A percentile compares a stretch with the other conserved stretches of the same genome.
Evolutionary conservation across 2,329 filamentous ascomycete genomes (phyloP).

Genomic region (Trichophyton rubrum): DNA sequence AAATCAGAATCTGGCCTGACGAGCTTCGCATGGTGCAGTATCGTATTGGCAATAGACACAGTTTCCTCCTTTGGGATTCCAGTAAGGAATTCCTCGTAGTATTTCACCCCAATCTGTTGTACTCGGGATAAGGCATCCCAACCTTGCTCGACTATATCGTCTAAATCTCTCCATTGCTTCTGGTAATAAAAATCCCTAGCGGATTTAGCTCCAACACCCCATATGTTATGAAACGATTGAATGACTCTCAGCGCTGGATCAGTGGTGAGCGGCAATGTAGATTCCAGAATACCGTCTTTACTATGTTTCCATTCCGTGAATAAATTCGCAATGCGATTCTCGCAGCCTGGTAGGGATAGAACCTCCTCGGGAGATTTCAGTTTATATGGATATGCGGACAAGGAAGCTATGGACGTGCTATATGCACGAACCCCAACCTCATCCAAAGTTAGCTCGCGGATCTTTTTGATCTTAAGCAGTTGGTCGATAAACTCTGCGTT

Average conservation of each 20-base stretch:
- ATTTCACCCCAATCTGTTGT: constrained; percentile 91
- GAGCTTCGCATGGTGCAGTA: constrained; percentile 54
- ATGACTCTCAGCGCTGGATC: constrained; percentile 55
- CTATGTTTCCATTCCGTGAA: constrained; percentile 61
- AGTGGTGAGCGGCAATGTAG: constrained; percentile 50
- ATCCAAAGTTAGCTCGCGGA: constrained; percentile 59
- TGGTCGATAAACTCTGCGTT: constrained; percentile 65
- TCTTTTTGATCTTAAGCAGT: constrained; percentile 60
- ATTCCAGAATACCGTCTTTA: constrained; percentile 45
- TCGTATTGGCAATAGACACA: constrained; percentile 50
- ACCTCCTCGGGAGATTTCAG: constrained; percentile 37
- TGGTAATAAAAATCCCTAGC: constrained; percentile 69
- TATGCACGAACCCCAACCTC: constrained; percentile 75
- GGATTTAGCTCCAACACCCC: constrained; percentile 77
- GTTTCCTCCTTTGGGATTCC: constrained; percentile 64
- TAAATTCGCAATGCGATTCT: constrained; percentile 62
- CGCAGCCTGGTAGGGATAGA: constrained; percentile 59
- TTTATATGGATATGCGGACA: constrained; percentile 65
- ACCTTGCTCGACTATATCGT: constrained; percentile 72
- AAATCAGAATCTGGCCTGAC: constrained; percentile 40
- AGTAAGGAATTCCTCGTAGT: constrained; percentile 68
- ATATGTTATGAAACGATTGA: constrained; percentile 66
- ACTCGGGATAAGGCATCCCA: constrained; percentile 64
- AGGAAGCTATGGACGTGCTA: constrained; percentile 67
- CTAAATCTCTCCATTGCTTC: constrained; percentile 66